Base-by-base conservation (phyloP, 2,329 filamentous ascomycete genomes). In the Pestalotiopsis sp. region DNA sequence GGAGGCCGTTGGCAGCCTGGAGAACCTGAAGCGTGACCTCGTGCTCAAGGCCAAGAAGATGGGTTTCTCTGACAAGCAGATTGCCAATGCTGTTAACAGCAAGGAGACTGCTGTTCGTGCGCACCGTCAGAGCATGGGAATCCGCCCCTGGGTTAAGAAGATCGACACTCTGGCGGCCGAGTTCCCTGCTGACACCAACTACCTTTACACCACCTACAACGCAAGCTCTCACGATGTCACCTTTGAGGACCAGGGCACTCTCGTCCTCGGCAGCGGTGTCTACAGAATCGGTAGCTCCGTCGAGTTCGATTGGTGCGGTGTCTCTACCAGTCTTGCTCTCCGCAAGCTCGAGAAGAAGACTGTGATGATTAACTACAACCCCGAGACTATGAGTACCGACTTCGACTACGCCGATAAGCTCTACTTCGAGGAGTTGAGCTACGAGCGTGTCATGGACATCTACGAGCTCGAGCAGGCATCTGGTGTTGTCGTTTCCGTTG, bases 241-340 rank as follows among this genome's bases (percentile, higher is more conserved):
- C 14, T 98, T 99, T 73, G 92, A 98, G 73, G 95, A 98, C 79
- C 92, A 97, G 74, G 95, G 95, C 71, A 93, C 91, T 61, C 84
- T 99, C 68, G 92, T 98, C 69, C 89, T 99, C 14, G 96, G 96
- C 70, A 95, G 92, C 78, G 96, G 96, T 82, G 96, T 98, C 25
- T 99, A 99, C 88, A 91, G 96, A 79, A 99, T 98, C 79, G 96
- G 96, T 77, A 95, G 92, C 83, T 98, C 95, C 6, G 96, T 99
- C 66, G 96, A 99, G 82, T 99, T 99, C 79, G 95, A 99, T 83
- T 98, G 95, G 95, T 98, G 95, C 80, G 94, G 95, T 72, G 94
- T 98, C 71, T 96, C 94, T 77, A 93, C 94, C 72, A 95, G 94
- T 12, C 87, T 94, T 71, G 93, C 94, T 57, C 87, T 98, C 71